Evolutionary conservation across 371 early-diverging fungal species (phyloP).

Genomic region (Mortierella sp.): DNA sequence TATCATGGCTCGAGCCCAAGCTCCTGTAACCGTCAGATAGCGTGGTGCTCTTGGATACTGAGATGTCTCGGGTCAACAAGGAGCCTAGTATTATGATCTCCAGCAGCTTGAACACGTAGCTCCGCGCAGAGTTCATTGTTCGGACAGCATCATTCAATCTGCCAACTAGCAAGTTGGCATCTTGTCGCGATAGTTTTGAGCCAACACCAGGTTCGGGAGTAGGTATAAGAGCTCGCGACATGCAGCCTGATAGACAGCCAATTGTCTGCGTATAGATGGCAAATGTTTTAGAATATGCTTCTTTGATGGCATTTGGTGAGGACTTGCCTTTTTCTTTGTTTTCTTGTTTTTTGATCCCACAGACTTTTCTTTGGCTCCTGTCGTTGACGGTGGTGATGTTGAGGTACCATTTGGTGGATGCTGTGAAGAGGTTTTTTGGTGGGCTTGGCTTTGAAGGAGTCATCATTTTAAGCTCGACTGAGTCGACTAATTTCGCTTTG

Average conservation of each 20-base stretch:
- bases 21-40: too few relatives aligned
- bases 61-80: too few relatives aligned
- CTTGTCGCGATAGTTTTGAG: neutral
- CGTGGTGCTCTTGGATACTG: too few relatives aligned
- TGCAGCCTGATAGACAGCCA: neutral
- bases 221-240: neutral
- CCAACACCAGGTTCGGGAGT: neutral
- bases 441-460: neutral
- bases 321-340: neutral
- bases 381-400: neutral
- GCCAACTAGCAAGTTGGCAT: neutral
- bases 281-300: neutral
- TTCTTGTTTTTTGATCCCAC: neutral
- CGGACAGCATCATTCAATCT: neutral
- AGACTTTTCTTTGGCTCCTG: neutral
- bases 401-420: neutral
- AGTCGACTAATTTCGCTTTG: neutral
- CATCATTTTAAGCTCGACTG: neutral
- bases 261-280: neutral
- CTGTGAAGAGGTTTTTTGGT: neutral
- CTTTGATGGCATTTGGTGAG: neutral
- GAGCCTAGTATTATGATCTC: neutral
- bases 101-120: neutral
- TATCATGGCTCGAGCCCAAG: too few relatives aligned
- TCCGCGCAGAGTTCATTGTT: slow-evolving; percentile 4